Percentiles rank a stretch among this genome's conserved stretches.
Conservation (phyloP, 2,329 filamentous ascomycete genomes). For the Incumbomyces delicatus region DNA sequence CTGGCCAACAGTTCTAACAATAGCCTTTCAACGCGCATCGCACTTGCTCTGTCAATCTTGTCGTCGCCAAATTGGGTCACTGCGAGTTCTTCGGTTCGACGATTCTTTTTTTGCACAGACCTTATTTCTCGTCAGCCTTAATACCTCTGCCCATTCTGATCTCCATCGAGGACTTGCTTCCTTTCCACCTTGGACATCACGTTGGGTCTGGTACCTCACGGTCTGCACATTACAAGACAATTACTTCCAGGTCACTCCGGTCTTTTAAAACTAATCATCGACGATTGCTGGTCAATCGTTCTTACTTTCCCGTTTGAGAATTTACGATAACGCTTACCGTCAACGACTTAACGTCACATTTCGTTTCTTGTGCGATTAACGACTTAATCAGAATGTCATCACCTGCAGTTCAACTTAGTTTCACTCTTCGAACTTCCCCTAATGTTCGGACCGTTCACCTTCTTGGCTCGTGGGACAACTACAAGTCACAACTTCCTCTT, state of each 20-base stretch:
- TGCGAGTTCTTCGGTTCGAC: not conserved
- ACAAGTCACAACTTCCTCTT: slow-evolving; percentile 85
- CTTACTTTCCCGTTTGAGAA: not conserved
- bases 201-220: slow-evolving; percentile 7
- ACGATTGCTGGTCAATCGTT: slow-evolving; percentile 20
- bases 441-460: slow-evolving; percentile 97
- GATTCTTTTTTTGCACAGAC: too few species aligned
- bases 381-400: slow-evolving; percentile 15
- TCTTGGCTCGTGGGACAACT: slow-evolving; percentile 97
- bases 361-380: not conserved
- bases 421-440: slow-evolving; percentile 88
- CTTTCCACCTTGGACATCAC: slow-evolving; percentile 6
- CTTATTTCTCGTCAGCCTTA: too few species aligned
- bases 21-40: slow-evolving; percentile 6
- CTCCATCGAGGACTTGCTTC: slow-evolving; percentile 5
- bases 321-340: not conserved
- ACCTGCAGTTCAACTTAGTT: slow-evolving; percentile 80
- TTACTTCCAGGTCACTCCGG: slow-evolving; percentile 4
- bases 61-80: not conserved
- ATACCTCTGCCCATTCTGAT: not conserved
- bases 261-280: not conserved
- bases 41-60: slow-evolving; percentile 4
- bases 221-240: slow-evolving; percentile 4
- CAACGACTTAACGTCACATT: not conserved
- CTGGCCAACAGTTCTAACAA: slow-evolving; percentile 8